A percentile compares a stretch with the other conserved stretches of the same genome.
Evolutionary conservation across 2,329 filamentous ascomycete genomes (phyloP).

Genomic region (Pestalotiopsis sp.): DNA sequence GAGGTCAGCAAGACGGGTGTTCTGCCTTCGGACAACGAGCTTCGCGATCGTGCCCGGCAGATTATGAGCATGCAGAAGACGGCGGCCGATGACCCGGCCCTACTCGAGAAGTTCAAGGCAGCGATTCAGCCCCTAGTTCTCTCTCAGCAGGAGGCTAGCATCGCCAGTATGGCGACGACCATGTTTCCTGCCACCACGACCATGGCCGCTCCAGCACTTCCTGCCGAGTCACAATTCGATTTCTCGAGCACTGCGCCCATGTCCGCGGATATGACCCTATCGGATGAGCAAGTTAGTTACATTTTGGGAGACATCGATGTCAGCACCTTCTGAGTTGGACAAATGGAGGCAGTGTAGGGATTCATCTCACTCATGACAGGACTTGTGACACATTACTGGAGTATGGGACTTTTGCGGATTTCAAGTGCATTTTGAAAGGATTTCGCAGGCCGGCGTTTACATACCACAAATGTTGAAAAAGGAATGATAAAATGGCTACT

Average conservation of each 20-base stretch:
- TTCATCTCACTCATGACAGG: neutral
- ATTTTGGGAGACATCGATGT: conserved; percentile 9
- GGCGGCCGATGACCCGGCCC: conserved; percentile 54
- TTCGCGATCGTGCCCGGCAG: conserved; percentile 49
- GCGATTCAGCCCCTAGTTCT: neutral
- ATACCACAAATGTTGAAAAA: neutral
- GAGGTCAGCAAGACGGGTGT: conserved; percentile 38
- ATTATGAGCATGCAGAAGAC: conserved; percentile 50
- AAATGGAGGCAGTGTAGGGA: neutral
- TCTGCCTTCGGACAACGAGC: conserved; percentile 50
- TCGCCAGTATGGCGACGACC: neutral
- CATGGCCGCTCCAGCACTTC: neutral
- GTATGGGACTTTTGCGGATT: neutral
- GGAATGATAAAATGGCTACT: neutral
- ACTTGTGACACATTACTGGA: neutral
- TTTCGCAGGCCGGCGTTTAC: neutral
- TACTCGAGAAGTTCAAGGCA: conserved; percentile 57
- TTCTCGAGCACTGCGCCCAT: neutral
- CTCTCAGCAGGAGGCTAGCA: neutral
- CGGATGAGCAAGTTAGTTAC: conserved; percentile 7
- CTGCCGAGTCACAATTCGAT: neutral
- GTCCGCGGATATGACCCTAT: neutral
- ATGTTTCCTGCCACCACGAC: neutral
- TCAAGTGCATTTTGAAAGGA: neutral
- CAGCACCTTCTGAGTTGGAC: neutral